Conservation (phyloP, 1,139 yeast species). For the Meyerozyma guilliermondii region DNA sequence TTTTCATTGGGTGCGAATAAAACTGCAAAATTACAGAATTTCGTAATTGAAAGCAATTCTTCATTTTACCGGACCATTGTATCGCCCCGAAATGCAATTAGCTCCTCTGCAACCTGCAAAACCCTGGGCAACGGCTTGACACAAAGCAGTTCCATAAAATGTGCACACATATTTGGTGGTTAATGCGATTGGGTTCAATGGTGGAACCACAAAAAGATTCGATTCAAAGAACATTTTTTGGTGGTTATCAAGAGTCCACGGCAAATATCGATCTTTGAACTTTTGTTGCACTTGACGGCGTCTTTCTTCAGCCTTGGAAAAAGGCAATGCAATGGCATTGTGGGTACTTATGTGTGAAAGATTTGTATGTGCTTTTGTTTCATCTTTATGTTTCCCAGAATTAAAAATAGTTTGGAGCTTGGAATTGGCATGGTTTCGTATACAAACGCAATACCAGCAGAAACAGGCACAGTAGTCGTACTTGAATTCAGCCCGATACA, state of each 20-base stretch:
- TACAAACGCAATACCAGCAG: conserved; percentile 21
- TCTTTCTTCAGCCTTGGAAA: background rate
- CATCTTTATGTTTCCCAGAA: background rate
- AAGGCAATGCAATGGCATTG: background rate
- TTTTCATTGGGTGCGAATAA: no score
- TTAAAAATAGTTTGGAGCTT: background rate
- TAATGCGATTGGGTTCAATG: background rate
- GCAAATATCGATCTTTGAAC: background rate
- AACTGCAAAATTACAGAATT: no score
- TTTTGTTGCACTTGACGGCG: background rate
- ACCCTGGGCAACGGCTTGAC: background rate
- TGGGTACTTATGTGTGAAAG: background rate
- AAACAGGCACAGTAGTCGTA: conserved; percentile 23
- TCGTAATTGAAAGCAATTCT: no score
- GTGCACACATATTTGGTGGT: background rate
- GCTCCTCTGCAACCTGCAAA: background rate
- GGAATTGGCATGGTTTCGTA: background rate
- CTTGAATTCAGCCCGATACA: conserved; percentile 14
- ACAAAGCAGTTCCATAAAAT: background rate
- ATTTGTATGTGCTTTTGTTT: background rate
- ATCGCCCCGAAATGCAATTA: background rate
- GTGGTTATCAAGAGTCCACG: background rate
- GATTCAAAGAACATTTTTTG: background rate
- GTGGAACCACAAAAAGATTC: background rate
- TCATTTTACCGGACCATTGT: no score